Percentiles rank a stretch among this genome's conserved stretches.
These are phyloP conservation scores for Thalassiosira profunda DNA, from an alignment of 108 stramenopile species.

Conservation along the genomic window DNA sequence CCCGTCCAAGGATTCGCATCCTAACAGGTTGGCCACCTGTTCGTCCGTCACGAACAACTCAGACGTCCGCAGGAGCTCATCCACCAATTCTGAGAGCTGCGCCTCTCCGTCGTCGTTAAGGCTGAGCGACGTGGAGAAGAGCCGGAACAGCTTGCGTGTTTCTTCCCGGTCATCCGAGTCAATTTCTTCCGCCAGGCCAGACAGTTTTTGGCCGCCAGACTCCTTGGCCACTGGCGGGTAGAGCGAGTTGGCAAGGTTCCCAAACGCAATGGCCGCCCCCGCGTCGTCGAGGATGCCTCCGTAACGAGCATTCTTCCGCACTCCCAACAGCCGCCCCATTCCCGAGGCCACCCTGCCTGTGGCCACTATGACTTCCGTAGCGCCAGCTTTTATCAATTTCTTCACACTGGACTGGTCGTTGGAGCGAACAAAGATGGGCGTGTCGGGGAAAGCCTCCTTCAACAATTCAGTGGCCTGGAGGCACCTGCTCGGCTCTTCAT, in stretches of 20 bases:
- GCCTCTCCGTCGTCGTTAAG: slow-evolving; percentile 47
- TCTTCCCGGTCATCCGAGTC: slow-evolving; percentile 41
- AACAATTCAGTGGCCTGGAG: slow-evolving; percentile 56
- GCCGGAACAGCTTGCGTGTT: slow-evolving; percentile 35
- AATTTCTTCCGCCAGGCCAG: slow-evolving; percentile 30
- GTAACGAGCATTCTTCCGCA: slow-evolving; percentile 26
- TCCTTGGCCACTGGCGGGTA: slow-evolving; percentile 30
- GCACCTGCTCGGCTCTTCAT: slow-evolving; percentile 45
- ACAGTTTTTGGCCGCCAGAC: slow-evolving; percentile 1
- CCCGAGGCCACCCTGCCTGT: slow-evolving; percentile 44
- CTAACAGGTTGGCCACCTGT: slow-evolving; percentile 28
- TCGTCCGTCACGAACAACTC: slow-evolving; percentile 25
- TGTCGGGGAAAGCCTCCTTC: slow-evolving; percentile 63
- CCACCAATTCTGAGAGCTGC: slow-evolving; percentile 36
- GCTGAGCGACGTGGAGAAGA: slow-evolving; percentile 40
- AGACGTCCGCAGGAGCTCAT: slow-evolving; percentile 40
- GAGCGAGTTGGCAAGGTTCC: slow-evolving; percentile 28
- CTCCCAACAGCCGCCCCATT: slow-evolving; percentile 36
- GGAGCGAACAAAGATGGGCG: slow-evolving; percentile 70
- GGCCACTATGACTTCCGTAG: slow-evolving; percentile 65
- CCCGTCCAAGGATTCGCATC: slow-evolving; percentile 25
- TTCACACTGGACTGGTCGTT: slow-evolving; percentile 27
- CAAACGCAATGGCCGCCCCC: slow-evolving; percentile 16
- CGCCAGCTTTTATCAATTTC: slow-evolving; percentile 64
- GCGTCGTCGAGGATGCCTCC: slow-evolving; percentile 27